phyloP scores from a whole-genome alignment of 169 alveolate species.

The Plasmodium fragile region DNA sequence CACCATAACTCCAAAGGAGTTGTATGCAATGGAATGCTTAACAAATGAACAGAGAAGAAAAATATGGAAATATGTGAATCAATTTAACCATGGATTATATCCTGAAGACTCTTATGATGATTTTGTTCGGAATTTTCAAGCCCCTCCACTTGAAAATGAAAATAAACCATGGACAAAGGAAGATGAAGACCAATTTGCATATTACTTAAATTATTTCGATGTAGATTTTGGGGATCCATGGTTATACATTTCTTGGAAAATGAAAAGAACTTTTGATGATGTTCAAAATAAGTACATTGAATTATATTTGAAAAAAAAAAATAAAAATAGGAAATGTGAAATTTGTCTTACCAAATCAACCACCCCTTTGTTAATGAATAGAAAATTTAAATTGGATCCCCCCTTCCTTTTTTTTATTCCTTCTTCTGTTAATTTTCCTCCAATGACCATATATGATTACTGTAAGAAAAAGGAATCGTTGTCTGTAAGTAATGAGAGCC shows the following conservation, averaged over 20 bases:
- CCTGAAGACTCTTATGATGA: constrained; percentile 85
- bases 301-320: constrained; percentile 81
- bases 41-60: constrained; percentile 87
- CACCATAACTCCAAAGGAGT: constrained; percentile 85
- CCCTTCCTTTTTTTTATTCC: constrained; percentile 88
- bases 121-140: constrained; percentile 87
- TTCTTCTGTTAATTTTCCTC: constrained; percentile 83
- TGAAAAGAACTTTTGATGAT: constrained; percentile 90
- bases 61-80: constrained; percentile 85
- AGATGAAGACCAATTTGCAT: constrained; percentile 83
- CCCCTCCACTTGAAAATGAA: constrained; percentile 87
- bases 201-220: constrained; percentile 87
- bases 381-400: constrained; percentile 89
- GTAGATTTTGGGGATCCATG: constrained; percentile 91
- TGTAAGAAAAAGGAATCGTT: constrained; percentile 12
- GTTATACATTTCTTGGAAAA: constrained; percentile 91
- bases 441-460: constrained; percentile 65
- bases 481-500: not conserved
- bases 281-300: constrained; percentile 86
- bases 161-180: constrained; percentile 88
- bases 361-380: constrained; percentile 87
- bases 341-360: constrained; percentile 84
- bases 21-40: constrained; percentile 81
- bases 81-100: constrained; percentile 90
- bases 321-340: constrained; percentile 85